Percentiles rank a stretch among this genome's conserved stretches.
Conservation (phyloP, 768 basidiomycete species). For the Hypholoma fasciculare region DNA sequence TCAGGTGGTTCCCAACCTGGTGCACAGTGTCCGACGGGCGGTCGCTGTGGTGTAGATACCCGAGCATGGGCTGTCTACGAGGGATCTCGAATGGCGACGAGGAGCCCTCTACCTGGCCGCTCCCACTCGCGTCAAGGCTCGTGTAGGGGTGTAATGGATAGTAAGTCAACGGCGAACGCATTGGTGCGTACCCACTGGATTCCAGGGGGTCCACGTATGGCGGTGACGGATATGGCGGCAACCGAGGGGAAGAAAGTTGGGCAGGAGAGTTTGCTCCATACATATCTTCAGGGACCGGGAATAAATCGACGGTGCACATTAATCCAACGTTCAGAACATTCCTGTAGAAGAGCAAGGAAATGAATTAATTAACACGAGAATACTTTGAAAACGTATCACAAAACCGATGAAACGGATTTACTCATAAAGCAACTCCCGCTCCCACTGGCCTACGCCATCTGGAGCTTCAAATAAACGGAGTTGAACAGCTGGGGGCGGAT, state of each 20-base stretch:
- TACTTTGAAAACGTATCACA: background rate
- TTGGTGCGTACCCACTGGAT: background rate
- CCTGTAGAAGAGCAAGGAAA: constrained; percentile 27
- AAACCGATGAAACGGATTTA: constrained; percentile 22
- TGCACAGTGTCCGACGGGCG: constrained; percentile 30
- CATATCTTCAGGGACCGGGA: constrained; percentile 49
- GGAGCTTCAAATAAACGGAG: constrained; percentile 52
- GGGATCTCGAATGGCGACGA: constrained; percentile 35
- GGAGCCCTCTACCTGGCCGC: constrained; percentile 7
- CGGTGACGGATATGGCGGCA: constrained; percentile 12
- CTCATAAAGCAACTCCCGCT: constrained; percentile 55
- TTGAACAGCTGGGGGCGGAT: constrained; percentile 60
- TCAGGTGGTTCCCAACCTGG: constrained; percentile 31
- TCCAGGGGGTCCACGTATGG: constrained; percentile 4
- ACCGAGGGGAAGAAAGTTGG: constrained; percentile 14
- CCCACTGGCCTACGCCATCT: constrained; percentile 37
- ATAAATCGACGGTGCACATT: constrained; percentile 73
- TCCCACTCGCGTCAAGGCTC: constrained; percentile 23
- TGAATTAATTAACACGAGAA: background rate
- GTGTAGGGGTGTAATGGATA: constrained; percentile 39
- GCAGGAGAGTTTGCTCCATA: constrained; percentile 16
- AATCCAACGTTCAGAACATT: constrained; percentile 57
- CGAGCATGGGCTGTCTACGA: constrained; percentile 36
- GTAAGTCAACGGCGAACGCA: constrained; percentile 29
- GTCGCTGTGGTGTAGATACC: constrained; percentile 25